These are phyloP conservation scores for Lippia alba DNA, from an alignment of 305 asterid genomes.

Conservation along the genomic window DNA sequence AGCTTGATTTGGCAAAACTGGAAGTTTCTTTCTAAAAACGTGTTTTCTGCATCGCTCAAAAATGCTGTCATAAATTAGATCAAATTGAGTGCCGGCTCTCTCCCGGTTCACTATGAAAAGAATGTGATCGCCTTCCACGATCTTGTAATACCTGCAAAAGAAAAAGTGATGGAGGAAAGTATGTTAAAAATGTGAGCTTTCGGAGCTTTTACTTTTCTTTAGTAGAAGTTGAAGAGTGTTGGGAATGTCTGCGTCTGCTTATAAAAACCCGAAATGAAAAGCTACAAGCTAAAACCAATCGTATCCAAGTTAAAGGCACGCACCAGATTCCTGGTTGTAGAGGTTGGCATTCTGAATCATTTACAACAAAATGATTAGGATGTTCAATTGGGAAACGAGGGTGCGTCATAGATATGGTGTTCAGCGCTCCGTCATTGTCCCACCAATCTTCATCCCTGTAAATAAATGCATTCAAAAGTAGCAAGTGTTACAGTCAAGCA, in stretches of 20 bases:
- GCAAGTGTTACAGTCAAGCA: neutral
- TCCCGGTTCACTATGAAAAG: constrained; percentile 89
- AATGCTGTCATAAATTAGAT: constrained; percentile 88
- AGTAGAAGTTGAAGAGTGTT: no score
- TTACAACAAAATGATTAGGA: constrained; percentile 61
- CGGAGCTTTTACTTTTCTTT: no score
- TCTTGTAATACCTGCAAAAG: constrained; percentile 81
- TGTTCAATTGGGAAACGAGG: constrained; percentile 92
- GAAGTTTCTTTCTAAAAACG: constrained; percentile 63
- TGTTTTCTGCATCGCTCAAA: constrained; percentile 94
- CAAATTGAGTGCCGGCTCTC: constrained; percentile 90
- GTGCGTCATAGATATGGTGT: constrained; percentile 97
- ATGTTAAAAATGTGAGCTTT: no score
- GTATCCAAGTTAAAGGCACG: constrained; percentile 32
- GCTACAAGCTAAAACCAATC: neutral
- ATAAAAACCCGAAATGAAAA: no score
- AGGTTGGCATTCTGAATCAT: constrained; percentile 89
- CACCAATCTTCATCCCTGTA: constrained; percentile 96
- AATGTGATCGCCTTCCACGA: constrained; percentile 93
- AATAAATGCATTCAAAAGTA: constrained; percentile 11
- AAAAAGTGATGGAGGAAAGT: no score
- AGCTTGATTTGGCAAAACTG: constrained; percentile 63
- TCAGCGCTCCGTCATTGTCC: constrained; percentile 98
- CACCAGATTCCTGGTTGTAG: constrained; percentile 93
- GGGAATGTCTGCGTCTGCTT: no score